Evolutionary conservation across 2,329 filamentous ascomycete species (phyloP).

Genomic region (Beauveria rudraprayagi): DNA sequence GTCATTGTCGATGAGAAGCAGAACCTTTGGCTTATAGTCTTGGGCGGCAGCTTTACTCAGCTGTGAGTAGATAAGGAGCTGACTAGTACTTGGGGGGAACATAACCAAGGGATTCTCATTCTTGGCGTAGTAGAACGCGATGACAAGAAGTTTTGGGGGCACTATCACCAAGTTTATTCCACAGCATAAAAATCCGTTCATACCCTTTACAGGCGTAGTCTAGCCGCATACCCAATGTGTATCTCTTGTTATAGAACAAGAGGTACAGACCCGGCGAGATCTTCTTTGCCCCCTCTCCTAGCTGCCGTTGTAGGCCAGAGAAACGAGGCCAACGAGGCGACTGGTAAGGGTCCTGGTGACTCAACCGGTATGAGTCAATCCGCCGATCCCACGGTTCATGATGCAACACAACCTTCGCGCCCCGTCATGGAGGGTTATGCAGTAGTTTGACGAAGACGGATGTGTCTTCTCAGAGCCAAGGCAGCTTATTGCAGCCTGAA

Average conservation of each 20-base stretch:
- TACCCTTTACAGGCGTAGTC: no score
- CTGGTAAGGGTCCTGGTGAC: background rate
- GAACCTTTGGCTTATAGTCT: background rate
- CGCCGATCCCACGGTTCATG: background rate
- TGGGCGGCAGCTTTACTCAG: background rate
- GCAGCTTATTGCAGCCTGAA: no score
- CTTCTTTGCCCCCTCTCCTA: background rate
- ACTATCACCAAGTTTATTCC: no score
- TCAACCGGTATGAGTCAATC: constrained; percentile 1
- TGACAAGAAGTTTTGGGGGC: background rate
- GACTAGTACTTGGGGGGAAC: background rate
- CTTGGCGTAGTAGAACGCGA: background rate
- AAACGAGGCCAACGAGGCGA: background rate
- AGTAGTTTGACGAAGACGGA: background rate
- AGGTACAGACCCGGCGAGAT: no score
- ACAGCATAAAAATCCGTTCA: no score
- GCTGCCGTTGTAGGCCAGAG: background rate
- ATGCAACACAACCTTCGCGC: background rate
- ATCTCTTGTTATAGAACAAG: no score
- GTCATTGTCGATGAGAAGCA: background rate
- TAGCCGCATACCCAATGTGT: no score
- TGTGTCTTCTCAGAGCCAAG: background rate
- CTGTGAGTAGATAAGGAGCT: background rate
- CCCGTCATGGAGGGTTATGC: background rate
- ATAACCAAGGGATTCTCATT: background rate